Evolutionary conservation across 176 grass and related monocot species (phyloP).

Genomic region (Carex pumila): DNA sequence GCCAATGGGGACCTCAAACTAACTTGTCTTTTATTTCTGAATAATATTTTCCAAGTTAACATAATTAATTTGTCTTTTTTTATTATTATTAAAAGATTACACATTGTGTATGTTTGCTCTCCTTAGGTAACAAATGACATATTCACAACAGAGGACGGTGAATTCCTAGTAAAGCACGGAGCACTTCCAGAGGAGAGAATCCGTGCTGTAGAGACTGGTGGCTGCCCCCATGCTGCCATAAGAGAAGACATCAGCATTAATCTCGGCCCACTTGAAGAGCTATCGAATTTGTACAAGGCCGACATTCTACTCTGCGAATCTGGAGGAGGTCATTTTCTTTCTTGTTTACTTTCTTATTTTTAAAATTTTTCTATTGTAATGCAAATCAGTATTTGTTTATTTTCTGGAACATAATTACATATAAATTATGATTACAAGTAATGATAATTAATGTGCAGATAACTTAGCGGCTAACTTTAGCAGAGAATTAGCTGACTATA

Average conservation of each 20-base stretch:
- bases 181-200: slow-evolving; percentile 84
- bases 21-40: not conserved
- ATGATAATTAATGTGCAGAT: slow-evolving; percentile 45
- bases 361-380: not conserved
- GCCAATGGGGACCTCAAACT: not conserved
- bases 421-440: not conserved
- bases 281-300: slow-evolving; percentile 75
- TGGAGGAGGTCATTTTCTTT: slow-evolving; percentile 68
- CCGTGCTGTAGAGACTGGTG: slow-evolving; percentile 82
- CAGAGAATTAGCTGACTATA: slow-evolving; percentile 94
- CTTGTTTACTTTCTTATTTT: slow-evolving; percentile 10
- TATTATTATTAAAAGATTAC: not conserved
- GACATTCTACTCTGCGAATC: slow-evolving; percentile 99
- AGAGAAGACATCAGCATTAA: slow-evolving; percentile 99
- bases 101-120: not conserved
- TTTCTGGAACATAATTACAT: not conserved
- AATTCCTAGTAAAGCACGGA: slow-evolving; percentile 90
- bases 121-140: slow-evolving; percentile 95
- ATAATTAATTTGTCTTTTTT: not conserved
- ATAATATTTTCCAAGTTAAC: not conserved
- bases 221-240: slow-evolving; percentile 89
- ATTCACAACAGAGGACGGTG: slow-evolving; percentile 96
- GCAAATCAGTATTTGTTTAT: not conserved
- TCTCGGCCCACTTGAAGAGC: slow-evolving; percentile 81
- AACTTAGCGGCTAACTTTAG: slow-evolving; percentile 98